Conservation (phyloP, 2,329 filamentous ascomycete species). For the Penicillium sp. region DNA sequence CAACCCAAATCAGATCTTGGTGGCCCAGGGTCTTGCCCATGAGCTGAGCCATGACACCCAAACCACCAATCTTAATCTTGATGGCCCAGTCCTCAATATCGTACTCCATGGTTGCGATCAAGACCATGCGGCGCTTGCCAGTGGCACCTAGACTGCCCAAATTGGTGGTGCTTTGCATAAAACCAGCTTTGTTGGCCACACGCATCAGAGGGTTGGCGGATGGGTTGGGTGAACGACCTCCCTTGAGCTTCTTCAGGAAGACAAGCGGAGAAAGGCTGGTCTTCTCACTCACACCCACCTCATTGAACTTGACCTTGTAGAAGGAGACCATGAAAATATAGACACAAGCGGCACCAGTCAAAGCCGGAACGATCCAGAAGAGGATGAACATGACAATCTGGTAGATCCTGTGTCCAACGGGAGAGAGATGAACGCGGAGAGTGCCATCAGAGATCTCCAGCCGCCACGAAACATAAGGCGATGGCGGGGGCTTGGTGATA, state of each 20-base stretch:
- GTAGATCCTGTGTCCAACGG: constrained; percentile 46
- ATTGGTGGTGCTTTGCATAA: constrained; percentile 32
- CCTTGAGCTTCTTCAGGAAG: constrained; percentile 35
- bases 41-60: constrained; percentile 64
- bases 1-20: constrained; percentile 60
- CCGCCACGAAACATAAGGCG: constrained; percentile 51
- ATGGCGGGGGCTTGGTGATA: constrained; percentile 50
- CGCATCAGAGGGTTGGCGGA: constrained; percentile 31
- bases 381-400: constrained; percentile 53
- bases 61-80: constrained; percentile 66
- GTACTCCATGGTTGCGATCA: constrained; percentile 68
- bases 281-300: constrained; percentile 50
- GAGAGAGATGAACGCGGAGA: constrained; percentile 46
- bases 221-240: constrained; percentile 17
- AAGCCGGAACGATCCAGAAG: constrained; percentile 50
- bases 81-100: constrained; percentile 65
- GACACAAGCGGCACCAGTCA: constrained; percentile 46
- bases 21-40: constrained; percentile 63
- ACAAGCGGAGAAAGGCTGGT: constrained; percentile 34
- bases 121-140: constrained; percentile 45
- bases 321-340: constrained; percentile 57
- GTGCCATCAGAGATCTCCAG: constrained; percentile 53
- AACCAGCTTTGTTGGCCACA: constrained; percentile 31
- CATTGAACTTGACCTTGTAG: constrained; percentile 59
- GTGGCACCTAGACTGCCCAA: constrained; percentile 24